A percentile compares a stretch with the other conserved stretches of the same genome.
These are phyloP conservation scores for Turritis glabra DNA, from an alignment of 345 rosid species.

Conservation along the genomic window DNA sequence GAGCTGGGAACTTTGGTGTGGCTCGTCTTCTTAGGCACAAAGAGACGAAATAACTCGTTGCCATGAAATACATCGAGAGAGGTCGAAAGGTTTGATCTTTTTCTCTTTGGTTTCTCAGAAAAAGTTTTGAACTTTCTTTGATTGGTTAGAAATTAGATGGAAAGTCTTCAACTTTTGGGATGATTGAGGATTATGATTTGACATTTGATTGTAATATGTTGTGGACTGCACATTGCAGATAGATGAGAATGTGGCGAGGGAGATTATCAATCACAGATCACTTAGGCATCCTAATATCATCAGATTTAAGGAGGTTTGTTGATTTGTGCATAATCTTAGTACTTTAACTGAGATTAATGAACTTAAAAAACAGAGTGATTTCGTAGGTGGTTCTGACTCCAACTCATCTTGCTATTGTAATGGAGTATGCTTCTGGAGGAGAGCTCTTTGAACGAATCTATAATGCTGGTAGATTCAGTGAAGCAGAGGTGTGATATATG, in stretches of 20 bases:
- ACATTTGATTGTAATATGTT: slow-evolving; percentile 3
- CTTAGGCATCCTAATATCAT: slow-evolving; percentile 90
- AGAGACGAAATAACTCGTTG: slow-evolving; percentile 80
- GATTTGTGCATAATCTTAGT: not conserved
- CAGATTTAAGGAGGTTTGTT: slow-evolving; percentile 78
- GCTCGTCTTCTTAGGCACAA: slow-evolving; percentile 87
- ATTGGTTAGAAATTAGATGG: not conserved
- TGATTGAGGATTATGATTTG: not conserved
- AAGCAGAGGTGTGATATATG: slow-evolving; percentile 65
- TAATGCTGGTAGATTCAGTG: slow-evolving; percentile 90
- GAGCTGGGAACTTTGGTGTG: slow-evolving; percentile 91
- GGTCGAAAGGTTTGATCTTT: slow-evolving; percentile 70
- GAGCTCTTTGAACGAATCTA: slow-evolving; percentile 90
- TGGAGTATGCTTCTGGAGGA: slow-evolving; percentile 96
- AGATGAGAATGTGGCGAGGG: slow-evolving; percentile 94
- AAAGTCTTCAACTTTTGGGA: not conserved
- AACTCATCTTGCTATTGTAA: slow-evolving; percentile 84
- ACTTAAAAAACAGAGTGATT: not conserved
- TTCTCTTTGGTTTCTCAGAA: slow-evolving; percentile 4
- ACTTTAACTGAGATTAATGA: not conserved
- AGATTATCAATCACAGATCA: slow-evolving; percentile 94
- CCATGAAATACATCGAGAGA: slow-evolving; percentile 92
- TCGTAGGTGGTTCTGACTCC: slow-evolving; percentile 75
- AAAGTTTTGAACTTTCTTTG: not conserved
- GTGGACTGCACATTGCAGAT: slow-evolving; percentile 58